Conservation (phyloP, 306 rosid species). For the Lathyrus aphaca region DNA sequence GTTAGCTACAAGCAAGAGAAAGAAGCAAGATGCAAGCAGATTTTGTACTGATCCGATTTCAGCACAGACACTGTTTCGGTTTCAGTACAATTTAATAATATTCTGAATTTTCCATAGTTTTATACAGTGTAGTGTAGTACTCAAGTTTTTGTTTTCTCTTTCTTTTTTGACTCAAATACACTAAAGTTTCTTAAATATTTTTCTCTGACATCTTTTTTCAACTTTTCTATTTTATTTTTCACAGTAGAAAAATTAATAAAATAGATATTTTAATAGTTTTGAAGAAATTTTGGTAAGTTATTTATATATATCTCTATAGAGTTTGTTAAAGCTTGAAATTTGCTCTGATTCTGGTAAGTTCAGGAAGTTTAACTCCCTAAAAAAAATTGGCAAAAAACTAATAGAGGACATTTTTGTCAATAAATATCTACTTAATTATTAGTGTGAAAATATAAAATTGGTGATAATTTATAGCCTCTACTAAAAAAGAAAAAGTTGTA, state of each 20-base stretch:
- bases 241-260: too few relatives aligned
- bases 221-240: background rate
- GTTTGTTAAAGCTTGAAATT: too few relatives aligned
- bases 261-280: too few relatives aligned
- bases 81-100: background rate
- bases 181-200: background rate
- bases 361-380: too few relatives aligned
- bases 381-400: too few relatives aligned
- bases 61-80: conserved; percentile 41
- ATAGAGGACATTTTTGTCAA: too few relatives aligned
- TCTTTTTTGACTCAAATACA: too few relatives aligned
- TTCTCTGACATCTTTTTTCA: background rate
- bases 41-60: conserved; percentile 72
- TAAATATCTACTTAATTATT: too few relatives aligned
- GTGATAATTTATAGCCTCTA: background rate
- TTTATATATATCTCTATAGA: too few relatives aligned
- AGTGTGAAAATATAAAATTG: background rate
- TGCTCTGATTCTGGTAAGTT: too few relatives aligned
- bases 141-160: background rate
- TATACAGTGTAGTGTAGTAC: too few relatives aligned
- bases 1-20: background rate
- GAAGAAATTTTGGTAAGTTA: too few relatives aligned
- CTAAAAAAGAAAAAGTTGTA: background rate
- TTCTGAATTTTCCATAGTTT: background rate
- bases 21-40: conserved; percentile 19